Conservation (phyloP, 1,284 basidiomycete genomes). For the Chalciporus sp. region DNA sequence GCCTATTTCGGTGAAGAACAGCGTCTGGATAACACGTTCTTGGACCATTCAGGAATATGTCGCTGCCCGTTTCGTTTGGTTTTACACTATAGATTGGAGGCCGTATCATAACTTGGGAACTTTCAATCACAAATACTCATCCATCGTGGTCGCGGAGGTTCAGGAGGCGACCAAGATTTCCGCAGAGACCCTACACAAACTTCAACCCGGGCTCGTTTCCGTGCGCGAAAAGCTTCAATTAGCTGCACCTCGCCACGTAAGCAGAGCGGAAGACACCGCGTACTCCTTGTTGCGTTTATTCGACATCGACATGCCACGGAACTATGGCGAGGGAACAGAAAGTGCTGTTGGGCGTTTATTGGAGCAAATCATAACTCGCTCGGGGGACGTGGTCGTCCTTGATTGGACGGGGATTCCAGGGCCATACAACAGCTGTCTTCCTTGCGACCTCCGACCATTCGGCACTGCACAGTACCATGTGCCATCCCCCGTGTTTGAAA, state of each 20-base stretch:
- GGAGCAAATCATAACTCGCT: conserved; percentile 13
- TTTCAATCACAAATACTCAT: background rate
- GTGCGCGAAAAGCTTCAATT: conserved; percentile 14
- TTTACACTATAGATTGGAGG: conserved; percentile 1
- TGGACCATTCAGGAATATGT: conserved; percentile 4
- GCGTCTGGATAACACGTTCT: background rate
- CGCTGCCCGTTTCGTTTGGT: background rate
- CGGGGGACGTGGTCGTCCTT: conserved; percentile 8
- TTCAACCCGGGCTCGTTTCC: background rate
- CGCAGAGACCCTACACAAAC: conserved; percentile 1
- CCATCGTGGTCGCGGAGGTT: background rate
- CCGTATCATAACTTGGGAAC: background rate
- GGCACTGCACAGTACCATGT: background rate
- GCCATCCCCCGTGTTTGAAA: background rate
- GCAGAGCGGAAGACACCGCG: conserved; percentile 11
- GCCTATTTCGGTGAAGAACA: background rate
- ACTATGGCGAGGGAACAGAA: conserved; percentile 7
- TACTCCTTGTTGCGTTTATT: conserved; percentile 22
- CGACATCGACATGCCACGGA: conserved; percentile 1
- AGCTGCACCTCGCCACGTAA: conserved; percentile 15
- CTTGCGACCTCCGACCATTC: conserved; percentile 9
- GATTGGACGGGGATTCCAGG: conserved; percentile 10
- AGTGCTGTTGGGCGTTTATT: conserved; percentile 14
- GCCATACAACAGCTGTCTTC: conserved; percentile 12
- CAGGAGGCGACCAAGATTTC: background rate